phyloP scores from a whole-genome alignment of 108 stramenopile genomes.

The Discostella pseudostelligera region DNA sequence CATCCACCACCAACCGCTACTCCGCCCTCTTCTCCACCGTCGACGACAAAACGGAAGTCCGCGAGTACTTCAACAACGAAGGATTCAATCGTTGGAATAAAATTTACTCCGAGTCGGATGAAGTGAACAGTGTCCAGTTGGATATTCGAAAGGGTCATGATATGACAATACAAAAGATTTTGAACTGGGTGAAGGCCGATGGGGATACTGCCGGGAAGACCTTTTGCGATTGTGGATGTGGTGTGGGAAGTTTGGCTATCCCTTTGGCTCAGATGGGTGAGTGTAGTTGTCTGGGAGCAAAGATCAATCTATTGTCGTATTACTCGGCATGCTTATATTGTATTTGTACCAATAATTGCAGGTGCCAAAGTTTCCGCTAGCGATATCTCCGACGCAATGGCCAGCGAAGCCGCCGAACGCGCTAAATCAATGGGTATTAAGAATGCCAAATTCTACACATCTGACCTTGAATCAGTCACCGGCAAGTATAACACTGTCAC shows the following conservation, averaged over 20 bases:
- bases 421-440: constrained; percentile 73
- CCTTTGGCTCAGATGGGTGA: constrained; percentile 91
- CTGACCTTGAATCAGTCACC: constrained; percentile 90
- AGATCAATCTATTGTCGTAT: background rate
- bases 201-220: constrained; percentile 82
- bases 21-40: constrained; percentile 39
- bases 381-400: constrained; percentile 94
- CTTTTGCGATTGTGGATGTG: constrained; percentile 91
- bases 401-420: constrained; percentile 85
- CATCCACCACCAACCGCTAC: background rate
- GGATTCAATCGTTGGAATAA: constrained; percentile 99
- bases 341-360: constrained; percentile 4
- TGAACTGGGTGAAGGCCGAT: constrained; percentile 89
- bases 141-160: constrained; percentile 95
- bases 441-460: constrained; percentile 88
- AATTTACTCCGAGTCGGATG: constrained; percentile 91
- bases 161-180: constrained; percentile 95
- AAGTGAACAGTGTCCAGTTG: constrained; percentile 92
- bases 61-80: constrained; percentile 97
- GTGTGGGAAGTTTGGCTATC: constrained; percentile 92
- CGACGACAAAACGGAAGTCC: constrained; percentile 95
- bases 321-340: no score
- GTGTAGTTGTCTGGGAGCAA: constrained; percentile 13
- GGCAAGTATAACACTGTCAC: constrained; percentile 94
- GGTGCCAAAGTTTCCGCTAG: constrained; percentile 87